phyloP scores from a whole-genome alignment of 2,329 filamentous ascomycete species.

The Fusarium pseudocircinatum region DNA sequence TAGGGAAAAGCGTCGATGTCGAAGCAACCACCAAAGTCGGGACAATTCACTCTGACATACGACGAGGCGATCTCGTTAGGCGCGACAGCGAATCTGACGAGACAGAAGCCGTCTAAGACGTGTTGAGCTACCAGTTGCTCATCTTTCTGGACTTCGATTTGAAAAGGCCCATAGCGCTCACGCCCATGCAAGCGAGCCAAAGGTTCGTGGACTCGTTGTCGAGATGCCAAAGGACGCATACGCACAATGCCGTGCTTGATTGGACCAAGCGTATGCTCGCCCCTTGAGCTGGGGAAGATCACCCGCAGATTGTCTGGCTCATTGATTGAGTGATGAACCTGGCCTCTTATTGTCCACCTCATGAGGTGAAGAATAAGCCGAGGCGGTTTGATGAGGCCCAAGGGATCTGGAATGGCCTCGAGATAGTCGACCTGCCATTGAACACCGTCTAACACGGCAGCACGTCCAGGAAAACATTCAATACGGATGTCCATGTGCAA shows the following conservation, averaged over 20 bases:
- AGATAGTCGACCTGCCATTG: background rate
- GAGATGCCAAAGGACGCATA: background rate
- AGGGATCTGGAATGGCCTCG: background rate
- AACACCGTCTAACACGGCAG: background rate
- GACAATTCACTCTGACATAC: background rate
- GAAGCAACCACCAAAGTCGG: background rate
- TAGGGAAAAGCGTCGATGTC: constrained; percentile 1
- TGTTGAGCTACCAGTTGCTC: background rate
- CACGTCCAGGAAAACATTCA: background rate
- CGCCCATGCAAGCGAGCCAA: background rate
- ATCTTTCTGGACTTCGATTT: background rate
- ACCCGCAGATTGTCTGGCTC: background rate
- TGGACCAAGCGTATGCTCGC: background rate
- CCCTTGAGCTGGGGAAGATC: background rate
- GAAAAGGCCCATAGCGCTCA: background rate
- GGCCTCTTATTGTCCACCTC: accelerated
- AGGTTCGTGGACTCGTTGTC: background rate
- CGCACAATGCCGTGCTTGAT: constrained; percentile 11
- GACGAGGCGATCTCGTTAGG: background rate
- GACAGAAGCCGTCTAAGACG: background rate
- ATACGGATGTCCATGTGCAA: background rate
- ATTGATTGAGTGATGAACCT: background rate
- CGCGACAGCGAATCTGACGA: background rate
- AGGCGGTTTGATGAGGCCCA: background rate
- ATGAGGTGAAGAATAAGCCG: background rate